Conservation (phyloP, 2,329 filamentous ascomycete species). For the Leptographium procerum region DNA sequence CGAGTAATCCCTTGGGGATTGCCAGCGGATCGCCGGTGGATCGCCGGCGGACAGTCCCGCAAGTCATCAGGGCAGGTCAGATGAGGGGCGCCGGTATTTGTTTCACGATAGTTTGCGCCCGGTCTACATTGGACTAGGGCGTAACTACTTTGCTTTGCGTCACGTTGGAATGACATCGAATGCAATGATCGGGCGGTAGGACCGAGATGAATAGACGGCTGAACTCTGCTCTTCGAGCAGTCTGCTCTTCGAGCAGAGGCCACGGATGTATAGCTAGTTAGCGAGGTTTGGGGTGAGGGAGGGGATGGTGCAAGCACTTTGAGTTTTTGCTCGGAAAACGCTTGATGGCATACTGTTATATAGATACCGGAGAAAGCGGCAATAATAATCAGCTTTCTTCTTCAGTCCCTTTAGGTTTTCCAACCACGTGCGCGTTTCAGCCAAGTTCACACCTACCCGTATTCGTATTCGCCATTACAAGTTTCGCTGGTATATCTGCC, state of each 20-base stretch:
- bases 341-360: not conserved
- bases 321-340: not conserved
- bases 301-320: not conserved
- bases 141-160: not conserved
- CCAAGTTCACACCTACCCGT: too few relatives aligned
- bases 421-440: too few relatives aligned
- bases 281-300: not conserved
- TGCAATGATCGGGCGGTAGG: not conserved
- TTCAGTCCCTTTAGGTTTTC: too few relatives aligned
- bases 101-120: too few relatives aligned
- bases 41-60: not conserved
- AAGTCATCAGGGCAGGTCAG: not conserved
- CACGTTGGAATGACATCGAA: not conserved
- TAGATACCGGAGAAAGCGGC: not conserved
- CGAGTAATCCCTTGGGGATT: too few relatives aligned
- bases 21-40: too few relatives aligned
- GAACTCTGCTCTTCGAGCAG: not conserved
- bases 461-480: too few relatives aligned
- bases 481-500: too few relatives aligned
- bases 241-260: not conserved
- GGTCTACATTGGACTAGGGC: not conserved
- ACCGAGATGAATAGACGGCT: not conserved
- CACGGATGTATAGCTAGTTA: not conserved
- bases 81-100: too few relatives aligned
- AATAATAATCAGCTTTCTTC: not conserved